Evolutionary conservation across 2,329 filamentous ascomycete species (phyloP), one percentile per base, ranked within the genome.

Genomic region (Incumbomyces delicatus): DNA sequence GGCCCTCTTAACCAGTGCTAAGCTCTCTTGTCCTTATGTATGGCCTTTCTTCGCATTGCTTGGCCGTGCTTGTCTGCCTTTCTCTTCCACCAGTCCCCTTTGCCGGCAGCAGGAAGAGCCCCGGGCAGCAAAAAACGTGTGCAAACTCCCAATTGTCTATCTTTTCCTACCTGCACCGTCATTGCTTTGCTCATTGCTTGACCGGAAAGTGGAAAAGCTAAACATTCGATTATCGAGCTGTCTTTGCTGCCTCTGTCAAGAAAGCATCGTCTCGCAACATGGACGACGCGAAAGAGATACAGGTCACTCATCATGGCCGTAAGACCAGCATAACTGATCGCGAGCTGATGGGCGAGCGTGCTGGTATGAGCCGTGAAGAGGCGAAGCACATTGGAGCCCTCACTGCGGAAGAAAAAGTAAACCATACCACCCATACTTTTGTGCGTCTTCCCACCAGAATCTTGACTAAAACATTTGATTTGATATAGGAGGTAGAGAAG

Each of bases 391-490:
- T 50, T 40, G 52, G 50, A 22, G 47, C 40, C 16, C 47, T 57
- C 17, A 57, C 53, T n/a, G 60, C 56, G 18, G 62, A 66, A 44
- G 64, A 69, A 50, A 59, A 58, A 36, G 42, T 42, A 33, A 17
- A 29, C 47, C 4, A n/a, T 35, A 5, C 13, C 13, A 12, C 6
- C 4, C n/a, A n/a, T n/a, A n/a, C n/a, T n/a, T n/a, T n/a, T n/a
- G n/a, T n/a, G n/a, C n/a, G n/a, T n/a, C 6, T 35, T 35, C 5
- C 13, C 4, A 17, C 16, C 13, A 12, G 33, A 11, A 35, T 6
- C 33, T 17, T 6, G 4, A n/a, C 13, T 35, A 17, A n/a, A n/a
- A 35, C 4, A n/a, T 11, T 4, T 17, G 16, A n/a, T 11, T 4
- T 17, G 13, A 6, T 35, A 22, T 16, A 46, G 29, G 49, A 49